These are phyloP conservation scores for Chytridium lagenaria DNA, from an alignment of 371 early-diverging fungal species.

Conservation along the genomic window DNA sequence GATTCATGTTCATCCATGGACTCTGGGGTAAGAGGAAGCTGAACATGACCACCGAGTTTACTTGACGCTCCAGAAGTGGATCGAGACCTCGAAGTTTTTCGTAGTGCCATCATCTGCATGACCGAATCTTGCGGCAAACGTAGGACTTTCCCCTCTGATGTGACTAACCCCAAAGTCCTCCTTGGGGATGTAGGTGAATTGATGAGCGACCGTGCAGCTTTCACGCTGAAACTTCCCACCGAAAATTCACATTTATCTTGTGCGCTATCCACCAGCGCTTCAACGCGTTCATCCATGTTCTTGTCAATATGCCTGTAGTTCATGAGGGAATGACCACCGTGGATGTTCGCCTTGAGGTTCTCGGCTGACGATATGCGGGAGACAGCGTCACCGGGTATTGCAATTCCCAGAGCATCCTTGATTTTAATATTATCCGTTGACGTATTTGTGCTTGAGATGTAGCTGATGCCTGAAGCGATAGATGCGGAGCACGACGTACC, in stretches of 20 bases:
- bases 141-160: too few species aligned
- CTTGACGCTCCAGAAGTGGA: neutral
- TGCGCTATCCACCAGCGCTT: neutral
- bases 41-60: neutral
- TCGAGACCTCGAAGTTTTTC: neutral
- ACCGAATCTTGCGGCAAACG: too few species aligned
- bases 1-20: neutral
- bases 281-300: neutral
- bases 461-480: neutral
- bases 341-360: neutral
- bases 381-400: neutral
- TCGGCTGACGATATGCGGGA: neutral
- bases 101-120: too few species aligned
- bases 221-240: too few species aligned
- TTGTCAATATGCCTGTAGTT: neutral
- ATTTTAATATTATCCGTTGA: neutral
- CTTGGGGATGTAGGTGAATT: too few species aligned
- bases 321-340: neutral
- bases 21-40: slow-evolving; percentile 3
- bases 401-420: neutral
- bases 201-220: too few species aligned
- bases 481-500: neutral
- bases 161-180: too few species aligned
- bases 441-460: neutral
- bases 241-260: too few species aligned